Conservation (phyloP, 2,329 filamentous ascomycete genomes). For the Didymella arachidicola region DNA sequence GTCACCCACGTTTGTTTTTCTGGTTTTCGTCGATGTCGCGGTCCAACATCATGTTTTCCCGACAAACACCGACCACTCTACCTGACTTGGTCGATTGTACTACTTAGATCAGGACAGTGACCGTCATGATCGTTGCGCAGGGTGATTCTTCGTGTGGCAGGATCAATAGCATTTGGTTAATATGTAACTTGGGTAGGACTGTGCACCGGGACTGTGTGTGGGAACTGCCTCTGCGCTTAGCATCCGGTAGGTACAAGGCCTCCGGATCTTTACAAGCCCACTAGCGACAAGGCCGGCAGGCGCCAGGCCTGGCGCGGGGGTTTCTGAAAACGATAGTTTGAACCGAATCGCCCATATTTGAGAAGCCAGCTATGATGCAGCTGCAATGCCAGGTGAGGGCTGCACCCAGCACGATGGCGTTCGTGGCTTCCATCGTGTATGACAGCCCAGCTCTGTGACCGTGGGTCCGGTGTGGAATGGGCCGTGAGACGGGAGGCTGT, state of each 20-base stretch:
- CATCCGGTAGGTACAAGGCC: conserved; percentile 9
- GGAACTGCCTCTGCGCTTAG: conserved; percentile 4
- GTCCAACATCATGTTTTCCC: conserved; percentile 23
- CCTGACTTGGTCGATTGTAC: conserved; percentile 20
- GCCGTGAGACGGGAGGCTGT: conserved; percentile 21
- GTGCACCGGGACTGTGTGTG: not conserved
- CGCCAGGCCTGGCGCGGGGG: conserved; percentile 23
- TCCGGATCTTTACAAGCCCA: conserved; percentile 21
- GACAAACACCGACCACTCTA: conserved; percentile 18
- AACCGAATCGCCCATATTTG: conserved; percentile 19
- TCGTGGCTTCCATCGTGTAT: conserved; percentile 39
- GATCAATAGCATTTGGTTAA: not conserved
- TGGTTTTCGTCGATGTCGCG: conserved; percentile 39
- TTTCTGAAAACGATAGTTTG: conserved; percentile 27
- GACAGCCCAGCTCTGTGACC: conserved; percentile 32
- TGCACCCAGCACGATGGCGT: conserved; percentile 40
- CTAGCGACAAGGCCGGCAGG: conserved; percentile 19
- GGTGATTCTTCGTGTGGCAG: conserved; percentile 3
- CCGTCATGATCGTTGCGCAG: conserved; percentile 16
- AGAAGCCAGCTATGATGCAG: conserved; percentile 25
- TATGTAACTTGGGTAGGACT: not conserved
- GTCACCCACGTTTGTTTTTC: conserved; percentile 33
- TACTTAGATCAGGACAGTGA: conserved; percentile 15
- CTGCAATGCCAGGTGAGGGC: conserved; percentile 33
- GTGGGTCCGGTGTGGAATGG: conserved; percentile 15